These are phyloP conservation scores for Cinchona pubescens DNA, from an alignment of 257 asterid species.

Conservation along the genomic window DNA sequence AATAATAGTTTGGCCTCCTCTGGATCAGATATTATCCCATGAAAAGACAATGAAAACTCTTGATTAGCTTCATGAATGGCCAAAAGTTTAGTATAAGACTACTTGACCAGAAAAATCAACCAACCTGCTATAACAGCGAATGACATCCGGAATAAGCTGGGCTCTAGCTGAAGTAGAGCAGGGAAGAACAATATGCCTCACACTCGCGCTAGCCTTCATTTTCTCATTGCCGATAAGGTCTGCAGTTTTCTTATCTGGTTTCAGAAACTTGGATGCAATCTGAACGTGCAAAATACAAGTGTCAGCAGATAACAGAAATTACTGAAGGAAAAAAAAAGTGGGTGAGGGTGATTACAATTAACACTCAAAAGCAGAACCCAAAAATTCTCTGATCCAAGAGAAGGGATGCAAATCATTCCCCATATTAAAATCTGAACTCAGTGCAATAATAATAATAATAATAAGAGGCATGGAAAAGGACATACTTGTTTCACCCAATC, in stretches of 20 bases:
- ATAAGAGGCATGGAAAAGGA: background rate
- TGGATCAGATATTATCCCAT: constrained; percentile 25
- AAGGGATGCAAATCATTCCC: background rate
- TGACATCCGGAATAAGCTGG: constrained; percentile 90
- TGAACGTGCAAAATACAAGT: constrained; percentile 27
- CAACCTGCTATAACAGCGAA: constrained; percentile 90
- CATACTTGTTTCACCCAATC: constrained; percentile 79
- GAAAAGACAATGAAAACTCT: background rate
- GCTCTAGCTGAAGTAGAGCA: constrained; percentile 83
- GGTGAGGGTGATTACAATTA: background rate
- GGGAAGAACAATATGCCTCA: constrained; percentile 85
- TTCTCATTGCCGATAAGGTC: constrained; percentile 96
- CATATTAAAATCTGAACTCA: background rate
- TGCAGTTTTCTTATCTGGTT: constrained; percentile 73
- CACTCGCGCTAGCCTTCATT: constrained; percentile 93
- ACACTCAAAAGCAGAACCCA: background rate
- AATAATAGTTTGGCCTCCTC: constrained; percentile 93
- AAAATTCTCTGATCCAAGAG: background rate
- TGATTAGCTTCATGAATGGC: background rate
- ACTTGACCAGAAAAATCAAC: constrained; percentile 22
- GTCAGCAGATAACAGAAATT: constrained; percentile 4
- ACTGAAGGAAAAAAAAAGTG: background rate
- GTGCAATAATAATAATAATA: background rate
- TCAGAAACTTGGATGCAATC: constrained; percentile 72
- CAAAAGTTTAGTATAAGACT: background rate